These are phyloP conservation scores for Pezicula carpinea DNA, from an alignment of 2,329 filamentous ascomycete species.

Conservation along the genomic window DNA sequence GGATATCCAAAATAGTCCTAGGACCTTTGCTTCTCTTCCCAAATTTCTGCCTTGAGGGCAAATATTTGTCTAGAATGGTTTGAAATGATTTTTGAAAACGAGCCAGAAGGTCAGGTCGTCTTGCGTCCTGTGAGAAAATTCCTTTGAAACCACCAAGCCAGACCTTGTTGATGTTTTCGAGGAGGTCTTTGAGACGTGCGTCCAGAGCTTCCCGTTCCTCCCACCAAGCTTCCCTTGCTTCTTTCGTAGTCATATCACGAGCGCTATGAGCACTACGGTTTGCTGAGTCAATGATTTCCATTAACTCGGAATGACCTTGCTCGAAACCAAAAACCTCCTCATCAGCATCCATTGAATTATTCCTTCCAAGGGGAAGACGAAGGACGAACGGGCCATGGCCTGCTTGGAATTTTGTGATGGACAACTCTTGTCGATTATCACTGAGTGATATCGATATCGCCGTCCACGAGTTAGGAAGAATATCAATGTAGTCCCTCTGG, in stretches of 20 bases:
- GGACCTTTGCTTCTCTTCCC: slow-evolving; percentile 45
- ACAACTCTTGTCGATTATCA: slow-evolving; percentile 77
- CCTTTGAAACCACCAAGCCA: slow-evolving; percentile 96
- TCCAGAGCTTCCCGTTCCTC: slow-evolving; percentile 78
- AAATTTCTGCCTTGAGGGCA: slow-evolving; percentile 73
- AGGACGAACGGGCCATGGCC: slow-evolving; percentile 78
- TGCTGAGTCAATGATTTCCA: slow-evolving; percentile 75
- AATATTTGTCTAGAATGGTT: slow-evolving; percentile 72
- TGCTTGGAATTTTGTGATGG: slow-evolving; percentile 78
- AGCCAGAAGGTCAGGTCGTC: slow-evolving; percentile 59
- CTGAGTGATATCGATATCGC: slow-evolving; percentile 82
- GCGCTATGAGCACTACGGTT: slow-evolving; percentile 78
- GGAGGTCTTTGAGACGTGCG: slow-evolving; percentile 66
- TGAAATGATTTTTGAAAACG: slow-evolving; percentile 77
- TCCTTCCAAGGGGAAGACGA: slow-evolving; percentile 77
- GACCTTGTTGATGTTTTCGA: slow-evolving; percentile 82
- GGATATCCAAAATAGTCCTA: slow-evolving; percentile 49
- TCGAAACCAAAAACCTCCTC: slow-evolving; percentile 79
- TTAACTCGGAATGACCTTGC: slow-evolving; percentile 72
- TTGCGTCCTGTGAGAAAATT: slow-evolving; percentile 75
- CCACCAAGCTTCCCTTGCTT: slow-evolving; percentile 85
- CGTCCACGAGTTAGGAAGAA: slow-evolving; percentile 78
- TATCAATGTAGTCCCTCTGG: slow-evolving; percentile 76
- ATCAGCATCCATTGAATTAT: slow-evolving; percentile 75
- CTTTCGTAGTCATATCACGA: slow-evolving; percentile 67